Evolutionary conservation across 176 grass and related monocot genomes (phyloP).

Genomic region (Puccinellia tenuiflora): DNA sequence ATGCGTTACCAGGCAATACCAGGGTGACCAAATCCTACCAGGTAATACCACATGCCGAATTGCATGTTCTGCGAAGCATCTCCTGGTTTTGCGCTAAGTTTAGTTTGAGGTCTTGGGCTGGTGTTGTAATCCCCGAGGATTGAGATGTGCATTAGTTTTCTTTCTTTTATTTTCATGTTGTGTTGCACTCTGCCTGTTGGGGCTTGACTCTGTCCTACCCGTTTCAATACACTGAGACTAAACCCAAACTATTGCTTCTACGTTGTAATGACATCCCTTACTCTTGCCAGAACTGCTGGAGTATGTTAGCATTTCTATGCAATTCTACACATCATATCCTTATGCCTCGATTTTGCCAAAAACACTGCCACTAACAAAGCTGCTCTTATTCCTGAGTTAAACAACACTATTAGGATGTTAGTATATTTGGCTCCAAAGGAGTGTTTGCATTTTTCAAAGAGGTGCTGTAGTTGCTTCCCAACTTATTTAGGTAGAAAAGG

Average conservation of each 20-base stretch:
- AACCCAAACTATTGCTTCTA: background rate
- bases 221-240: background rate
- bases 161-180: background rate
- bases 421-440: background rate
- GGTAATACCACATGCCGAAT: no score
- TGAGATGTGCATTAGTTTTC: background rate
- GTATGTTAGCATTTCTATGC: background rate
- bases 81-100: no score
- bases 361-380: no score
- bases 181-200: background rate
- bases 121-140: background rate
- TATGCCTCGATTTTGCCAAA: background rate
- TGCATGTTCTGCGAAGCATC: no score
- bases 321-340: background rate
- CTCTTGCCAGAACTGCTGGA: background rate
- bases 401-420: background rate
- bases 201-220: background rate
- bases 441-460: background rate
- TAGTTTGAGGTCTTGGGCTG: no score
- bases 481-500: background rate
- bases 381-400: no score
- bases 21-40: no score
- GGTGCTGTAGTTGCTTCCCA: background rate
- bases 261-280: background rate
- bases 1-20: no score